Evolutionary conservation across 129 eudicot species (phyloP), one percentile per base, ranked within the genome.

Genomic region (Lonicera japonica): DNA sequence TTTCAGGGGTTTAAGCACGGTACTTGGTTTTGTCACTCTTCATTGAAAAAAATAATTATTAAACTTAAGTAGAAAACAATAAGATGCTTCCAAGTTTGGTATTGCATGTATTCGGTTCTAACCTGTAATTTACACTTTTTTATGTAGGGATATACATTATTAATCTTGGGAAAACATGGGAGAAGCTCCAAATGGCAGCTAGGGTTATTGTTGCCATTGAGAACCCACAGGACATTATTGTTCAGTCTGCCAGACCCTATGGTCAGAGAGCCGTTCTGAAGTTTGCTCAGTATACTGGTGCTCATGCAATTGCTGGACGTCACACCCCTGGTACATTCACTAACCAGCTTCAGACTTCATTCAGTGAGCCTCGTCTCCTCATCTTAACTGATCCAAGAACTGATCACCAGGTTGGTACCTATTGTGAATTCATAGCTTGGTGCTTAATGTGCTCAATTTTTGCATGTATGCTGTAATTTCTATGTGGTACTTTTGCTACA

Each of bases 321-420:
- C 96, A 88, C 82, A 88, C 96, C 43, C 96, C 96, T 13, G 96
- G 90, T 65, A 88, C 96, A 1, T 88, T 88, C 71, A 88, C 96
- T 36, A 88, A 88, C 57, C 96, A 88, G 74, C 89, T 88, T 64
- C 96, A 88, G 79, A 88, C 96, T 10, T 81, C 96, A 1, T 88
- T 83, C 77, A 81, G 92, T 11, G 92, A 88, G 76, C 92, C 96
- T 1, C 92, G 90, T 14, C 89, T 84, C 16, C 81, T 88, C 20
- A 84, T 88, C 69, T 76, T 88, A 60, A 88, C 96, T 53, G 96
- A 84, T 64, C 96, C 96, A 53, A 61, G 96, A 20, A 84, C 96
- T 8, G 96, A 88, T 45, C 94, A 88, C 56, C 94, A 88, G 87
- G 96, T 84, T 36, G 2, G 55, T 46, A 14, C 18, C 4, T 40